Percentiles rank a stretch among this genome's conserved stretches.
Evolutionary conservation across 139 green algal species (phyloP).

Genomic region (Chlamydomonas schloesseri): DNA sequence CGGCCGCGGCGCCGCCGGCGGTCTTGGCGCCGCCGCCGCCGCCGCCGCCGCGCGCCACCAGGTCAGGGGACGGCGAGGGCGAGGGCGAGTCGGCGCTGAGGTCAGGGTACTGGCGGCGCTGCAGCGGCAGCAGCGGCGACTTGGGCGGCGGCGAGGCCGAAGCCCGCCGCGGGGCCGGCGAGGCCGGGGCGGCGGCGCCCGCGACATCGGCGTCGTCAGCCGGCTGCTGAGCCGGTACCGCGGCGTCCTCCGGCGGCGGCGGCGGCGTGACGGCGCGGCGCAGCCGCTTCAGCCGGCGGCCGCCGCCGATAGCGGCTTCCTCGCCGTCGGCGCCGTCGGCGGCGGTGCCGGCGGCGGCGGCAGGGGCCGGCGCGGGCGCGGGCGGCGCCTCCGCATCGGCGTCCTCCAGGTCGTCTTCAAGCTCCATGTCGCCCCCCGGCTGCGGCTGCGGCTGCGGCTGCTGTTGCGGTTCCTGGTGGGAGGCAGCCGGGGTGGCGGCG

Average conservation of each 20-base stretch:
- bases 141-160: not conserved
- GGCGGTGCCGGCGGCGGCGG: not conserved
- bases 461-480: not conserved
- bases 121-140: no score
- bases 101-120: no score
- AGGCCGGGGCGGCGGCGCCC: no score
- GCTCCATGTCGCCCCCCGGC: not conserved
- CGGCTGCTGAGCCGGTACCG: no score
- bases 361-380: not conserved
- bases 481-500: no score
- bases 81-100: no score
- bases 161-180: no score
- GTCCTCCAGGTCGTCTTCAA: slow-evolving; percentile 10
- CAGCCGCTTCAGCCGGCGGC: not conserved
- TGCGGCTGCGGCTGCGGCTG: not conserved
- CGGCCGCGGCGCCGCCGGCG: not conserved
- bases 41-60: not conserved
- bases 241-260: not conserved
- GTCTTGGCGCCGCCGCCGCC: not conserved
- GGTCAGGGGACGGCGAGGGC: no score
- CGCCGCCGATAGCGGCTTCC: not conserved
- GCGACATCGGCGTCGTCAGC: no score
- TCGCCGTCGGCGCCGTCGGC: not conserved
- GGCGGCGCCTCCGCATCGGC: not conserved
- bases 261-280: not conserved